Evolutionary conservation across 441 rosid genomes (phyloP).

Genomic region (Eugenia klotzschiana): DNA sequence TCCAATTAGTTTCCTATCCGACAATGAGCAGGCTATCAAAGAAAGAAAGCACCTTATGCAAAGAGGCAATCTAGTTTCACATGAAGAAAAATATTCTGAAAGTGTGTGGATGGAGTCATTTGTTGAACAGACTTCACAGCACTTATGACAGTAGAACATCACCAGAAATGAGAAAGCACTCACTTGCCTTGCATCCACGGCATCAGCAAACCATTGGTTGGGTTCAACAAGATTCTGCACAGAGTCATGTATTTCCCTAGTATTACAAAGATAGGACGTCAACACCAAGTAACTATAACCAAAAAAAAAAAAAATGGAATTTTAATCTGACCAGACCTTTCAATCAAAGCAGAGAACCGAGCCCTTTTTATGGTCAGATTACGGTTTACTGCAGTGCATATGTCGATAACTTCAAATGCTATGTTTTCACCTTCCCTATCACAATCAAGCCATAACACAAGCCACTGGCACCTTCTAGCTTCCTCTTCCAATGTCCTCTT

Average conservation of each 20-base stretch:
- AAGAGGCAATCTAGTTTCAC: background rate
- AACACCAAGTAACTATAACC: background rate
- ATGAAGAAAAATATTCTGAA: background rate
- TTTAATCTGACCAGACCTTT: slow-evolving; percentile 32
- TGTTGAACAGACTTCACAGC: background rate
- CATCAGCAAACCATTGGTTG: slow-evolving; percentile 74
- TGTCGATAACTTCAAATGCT: slow-evolving; percentile 78
- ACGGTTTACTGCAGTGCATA: slow-evolving; percentile 43
- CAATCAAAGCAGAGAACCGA: slow-evolving; percentile 83
- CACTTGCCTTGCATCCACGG: slow-evolving; percentile 97
- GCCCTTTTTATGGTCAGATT: slow-evolving; percentile 64
- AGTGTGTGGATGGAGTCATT: background rate
- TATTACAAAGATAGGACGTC: slow-evolving; percentile 9
- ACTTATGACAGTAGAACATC: background rate
- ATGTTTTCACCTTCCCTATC: slow-evolving; percentile 97
- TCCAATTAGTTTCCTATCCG: background rate
- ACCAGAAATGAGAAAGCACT: slow-evolving; percentile 11
- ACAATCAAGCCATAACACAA: slow-evolving; percentile 92
- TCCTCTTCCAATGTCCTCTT: slow-evolving; percentile 90
- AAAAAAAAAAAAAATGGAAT: background rate
- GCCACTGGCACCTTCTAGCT: slow-evolving; percentile 90
- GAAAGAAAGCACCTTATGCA: background rate
- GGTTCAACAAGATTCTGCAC: slow-evolving; percentile 83
- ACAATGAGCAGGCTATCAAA: background rate
- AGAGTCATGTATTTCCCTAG: slow-evolving; percentile 82